These are phyloP conservation scores for Colletotrichum sp. DNA, from an alignment of 2,329 filamentous ascomycete species.

Conservation along the genomic window DNA sequence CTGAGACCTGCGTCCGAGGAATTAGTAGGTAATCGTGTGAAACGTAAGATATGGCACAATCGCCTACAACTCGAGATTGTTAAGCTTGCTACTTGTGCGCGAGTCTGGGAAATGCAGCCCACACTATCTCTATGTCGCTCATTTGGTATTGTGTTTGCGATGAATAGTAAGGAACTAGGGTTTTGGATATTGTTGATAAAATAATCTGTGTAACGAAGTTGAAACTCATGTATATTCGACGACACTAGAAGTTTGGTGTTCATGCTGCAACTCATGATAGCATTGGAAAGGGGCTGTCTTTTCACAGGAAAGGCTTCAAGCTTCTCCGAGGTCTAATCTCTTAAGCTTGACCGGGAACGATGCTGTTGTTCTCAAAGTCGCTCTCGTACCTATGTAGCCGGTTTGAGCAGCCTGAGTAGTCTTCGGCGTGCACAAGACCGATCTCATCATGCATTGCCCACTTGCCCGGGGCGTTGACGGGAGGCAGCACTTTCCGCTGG, in stretches of 20 bases:
- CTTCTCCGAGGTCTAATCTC: neutral
- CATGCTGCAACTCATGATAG: neutral
- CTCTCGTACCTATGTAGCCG: neutral
- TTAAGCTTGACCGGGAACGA: neutral
- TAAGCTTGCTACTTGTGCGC: neutral
- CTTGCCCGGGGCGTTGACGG: neutral
- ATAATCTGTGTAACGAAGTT: neutral
- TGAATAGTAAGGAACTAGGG: neutral
- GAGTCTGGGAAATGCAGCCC: neutral
- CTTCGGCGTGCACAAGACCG: neutral
- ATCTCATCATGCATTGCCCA: neutral
- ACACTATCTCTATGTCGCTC: neutral
- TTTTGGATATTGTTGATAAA: neutral
- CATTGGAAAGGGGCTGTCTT: neutral
- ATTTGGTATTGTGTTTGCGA: neutral
- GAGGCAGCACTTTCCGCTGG: neutral
- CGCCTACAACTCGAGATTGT: neutral
- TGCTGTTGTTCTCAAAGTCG: neutral
- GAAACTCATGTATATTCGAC: neutral
- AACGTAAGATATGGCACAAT: too few relatives aligned
- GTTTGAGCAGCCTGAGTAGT: neutral
- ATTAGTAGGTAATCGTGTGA: too few relatives aligned
- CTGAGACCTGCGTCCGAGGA: accelerated
- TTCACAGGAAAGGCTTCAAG: neutral
- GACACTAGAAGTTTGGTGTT: neutral